These are phyloP conservation scores for Heracleum sosnowskyi DNA, from an alignment of 129 eudicot species.

Conservation along the genomic window DNA sequence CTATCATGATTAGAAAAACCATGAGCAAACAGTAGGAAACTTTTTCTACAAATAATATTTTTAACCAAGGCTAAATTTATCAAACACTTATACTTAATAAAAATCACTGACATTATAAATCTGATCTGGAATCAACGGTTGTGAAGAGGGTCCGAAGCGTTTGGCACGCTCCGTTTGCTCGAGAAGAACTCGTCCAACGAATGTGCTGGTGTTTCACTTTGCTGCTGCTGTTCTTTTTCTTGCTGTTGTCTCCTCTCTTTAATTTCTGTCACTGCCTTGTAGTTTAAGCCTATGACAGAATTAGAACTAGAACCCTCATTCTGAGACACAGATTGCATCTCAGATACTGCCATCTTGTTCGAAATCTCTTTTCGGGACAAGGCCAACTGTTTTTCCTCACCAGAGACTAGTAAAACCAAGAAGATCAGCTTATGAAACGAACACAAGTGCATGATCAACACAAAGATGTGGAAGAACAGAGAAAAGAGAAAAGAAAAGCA, in stretches of 20 bases:
- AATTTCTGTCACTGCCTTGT: slow-evolving; percentile 13
- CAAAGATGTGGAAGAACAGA: background rate
- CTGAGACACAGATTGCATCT: background rate
- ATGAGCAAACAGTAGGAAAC: background rate
- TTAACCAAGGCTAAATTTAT: background rate
- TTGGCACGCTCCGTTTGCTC: slow-evolving; percentile 45
- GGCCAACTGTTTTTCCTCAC: background rate
- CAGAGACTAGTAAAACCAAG: slow-evolving; percentile 20
- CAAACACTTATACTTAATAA: background rate
- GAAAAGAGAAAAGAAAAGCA: background rate
- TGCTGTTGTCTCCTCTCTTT: slow-evolving; percentile 7
- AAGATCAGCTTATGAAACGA: slow-evolving; percentile 5
- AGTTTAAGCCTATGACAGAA: background rate
- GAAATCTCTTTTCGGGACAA: background rate
- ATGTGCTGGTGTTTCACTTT: background rate
- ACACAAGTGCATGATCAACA: slow-evolving; percentile 1
- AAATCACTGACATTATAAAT: background rate
- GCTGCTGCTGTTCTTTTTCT: slow-evolving; percentile 13
- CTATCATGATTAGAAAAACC: background rate
- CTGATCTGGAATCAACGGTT: slow-evolving; percentile 19
- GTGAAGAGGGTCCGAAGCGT: slow-evolving; percentile 48
- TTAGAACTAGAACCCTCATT: background rate
- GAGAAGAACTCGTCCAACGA: slow-evolving; percentile 16
- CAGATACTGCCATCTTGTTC: background rate
- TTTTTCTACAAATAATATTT: background rate